phyloP scores from a whole-genome alignment of 225 moss, liverwort and hornwort genomes.

The Rhytidiadelphus loreus region DNA sequence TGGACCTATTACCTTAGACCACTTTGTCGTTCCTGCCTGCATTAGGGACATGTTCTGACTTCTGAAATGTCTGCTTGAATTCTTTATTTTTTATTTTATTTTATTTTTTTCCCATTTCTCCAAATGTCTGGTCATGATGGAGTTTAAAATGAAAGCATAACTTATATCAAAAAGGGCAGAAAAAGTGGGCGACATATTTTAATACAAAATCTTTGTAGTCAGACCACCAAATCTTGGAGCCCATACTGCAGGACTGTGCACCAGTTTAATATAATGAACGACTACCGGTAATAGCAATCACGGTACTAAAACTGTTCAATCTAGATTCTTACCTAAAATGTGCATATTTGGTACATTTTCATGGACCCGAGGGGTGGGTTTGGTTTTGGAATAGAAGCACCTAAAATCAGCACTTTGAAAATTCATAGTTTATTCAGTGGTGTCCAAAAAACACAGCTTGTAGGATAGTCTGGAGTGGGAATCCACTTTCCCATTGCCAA shows the following conservation, averaged over 20 bases:
- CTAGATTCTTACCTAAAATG: background rate
- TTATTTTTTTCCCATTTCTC: background rate
- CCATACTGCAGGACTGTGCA: background rate
- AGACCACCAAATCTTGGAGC: background rate
- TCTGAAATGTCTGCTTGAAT: background rate
- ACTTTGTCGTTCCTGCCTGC: too few relatives aligned
- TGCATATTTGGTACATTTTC: background rate
- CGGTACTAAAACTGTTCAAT: background rate
- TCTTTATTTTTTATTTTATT: background rate
- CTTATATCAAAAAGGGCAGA: background rate
- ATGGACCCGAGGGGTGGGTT: too few relatives aligned
- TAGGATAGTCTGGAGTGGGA: background rate
- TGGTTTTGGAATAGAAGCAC: background rate
- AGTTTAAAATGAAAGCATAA: background rate
- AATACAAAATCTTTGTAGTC: background rate
- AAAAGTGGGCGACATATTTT: background rate
- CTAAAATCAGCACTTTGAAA: background rate
- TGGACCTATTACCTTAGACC: too few relatives aligned
- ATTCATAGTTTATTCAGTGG: background rate
- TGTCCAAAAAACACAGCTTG: background rate
- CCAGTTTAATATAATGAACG: background rate
- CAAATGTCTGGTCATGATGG: background rate
- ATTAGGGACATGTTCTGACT: background rate
- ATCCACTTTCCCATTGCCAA: background rate
- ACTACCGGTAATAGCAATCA: background rate